Evolutionary conservation across 2,329 filamentous ascomycete genomes (phyloP).

Genomic region (Ilyonectria destructans): DNA sequence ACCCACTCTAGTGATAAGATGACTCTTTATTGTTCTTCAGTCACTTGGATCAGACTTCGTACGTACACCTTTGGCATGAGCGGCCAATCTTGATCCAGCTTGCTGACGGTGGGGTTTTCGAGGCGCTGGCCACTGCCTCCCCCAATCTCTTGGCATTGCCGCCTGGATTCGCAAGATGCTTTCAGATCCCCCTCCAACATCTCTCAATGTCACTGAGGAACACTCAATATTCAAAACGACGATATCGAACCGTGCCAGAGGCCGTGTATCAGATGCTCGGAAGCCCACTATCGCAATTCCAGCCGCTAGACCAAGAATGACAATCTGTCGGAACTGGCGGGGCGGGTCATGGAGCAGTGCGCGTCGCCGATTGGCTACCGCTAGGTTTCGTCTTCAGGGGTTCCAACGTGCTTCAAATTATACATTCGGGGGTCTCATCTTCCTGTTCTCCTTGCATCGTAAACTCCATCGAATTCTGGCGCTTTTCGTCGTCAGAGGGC

Average conservation of each 20-base stretch:
- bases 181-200: not conserved
- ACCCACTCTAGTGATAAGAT: not conserved
- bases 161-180: not conserved
- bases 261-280: not conserved
- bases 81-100: not conserved
- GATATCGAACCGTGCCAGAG: not conserved
- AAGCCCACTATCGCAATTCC: not conserved
- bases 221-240: not conserved
- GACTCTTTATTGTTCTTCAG: not conserved
- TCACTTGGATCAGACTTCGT: not conserved
- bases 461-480: not conserved
- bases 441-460: constrained; percentile 9
- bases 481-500: not conserved
- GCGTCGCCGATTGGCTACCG: constrained; percentile 20
- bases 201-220: not conserved
- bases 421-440: constrained; percentile 17
- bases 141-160: not conserved
- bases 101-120: not conserved
- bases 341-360: constrained; percentile 1
- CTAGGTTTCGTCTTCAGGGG: constrained; percentile 18
- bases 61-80: not conserved
- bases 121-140: not conserved
- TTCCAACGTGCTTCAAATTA: constrained; percentile 10
- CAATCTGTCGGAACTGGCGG: constrained; percentile 16
- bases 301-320: constrained; percentile 3